Evolutionary conservation across 306 rosid species (phyloP).

Genomic region (Parietaria judaica): DNA sequence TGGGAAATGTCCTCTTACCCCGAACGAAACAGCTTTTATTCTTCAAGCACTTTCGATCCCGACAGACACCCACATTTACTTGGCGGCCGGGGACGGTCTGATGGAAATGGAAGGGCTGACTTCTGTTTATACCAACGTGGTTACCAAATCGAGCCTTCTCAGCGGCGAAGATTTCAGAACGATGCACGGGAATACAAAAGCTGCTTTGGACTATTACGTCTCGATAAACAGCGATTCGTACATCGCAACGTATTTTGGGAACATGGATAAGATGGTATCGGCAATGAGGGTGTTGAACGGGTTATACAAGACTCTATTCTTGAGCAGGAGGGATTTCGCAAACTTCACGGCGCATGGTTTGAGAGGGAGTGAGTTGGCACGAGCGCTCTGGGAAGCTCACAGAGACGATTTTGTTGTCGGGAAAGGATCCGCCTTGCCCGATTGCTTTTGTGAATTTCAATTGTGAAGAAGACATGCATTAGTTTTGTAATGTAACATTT

Average conservation of each 20-base stretch:
- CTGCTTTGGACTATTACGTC: slow-evolving; percentile 83
- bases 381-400: slow-evolving; percentile 63
- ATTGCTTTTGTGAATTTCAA: slow-evolving; percentile 79
- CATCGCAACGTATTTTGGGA: slow-evolving; percentile 80
- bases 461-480: slow-evolving; percentile 29
- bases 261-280: slow-evolving; percentile 97
- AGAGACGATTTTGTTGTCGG: slow-evolving; percentile 67
- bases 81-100: slow-evolving; percentile 89
- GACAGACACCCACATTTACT: slow-evolving; percentile 61
- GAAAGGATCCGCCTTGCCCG: slow-evolving; percentile 70
- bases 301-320: slow-evolving; percentile 58
- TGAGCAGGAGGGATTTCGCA: slow-evolving; percentile 71
- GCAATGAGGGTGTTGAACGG: slow-evolving; percentile 85
- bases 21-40: slow-evolving; percentile 72
- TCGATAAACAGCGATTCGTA: slow-evolving; percentile 84
- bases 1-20: slow-evolving; percentile 88
- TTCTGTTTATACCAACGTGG: slow-evolving; percentile 44
- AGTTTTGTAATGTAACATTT: too few relatives aligned
- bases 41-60: slow-evolving; percentile 68
- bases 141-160: slow-evolving; percentile 75
- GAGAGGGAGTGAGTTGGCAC: slow-evolving; percentile 42
- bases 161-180: slow-evolving; percentile 64
- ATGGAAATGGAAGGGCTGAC: slow-evolving; percentile 80
- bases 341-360: slow-evolving; percentile 55
- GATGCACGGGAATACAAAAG: slow-evolving; percentile 97